These are phyloP conservation scores for Brachypodium distachyon DNA, from an alignment of 202 grass and related monocot genomes.

Conservation along the genomic window DNA sequence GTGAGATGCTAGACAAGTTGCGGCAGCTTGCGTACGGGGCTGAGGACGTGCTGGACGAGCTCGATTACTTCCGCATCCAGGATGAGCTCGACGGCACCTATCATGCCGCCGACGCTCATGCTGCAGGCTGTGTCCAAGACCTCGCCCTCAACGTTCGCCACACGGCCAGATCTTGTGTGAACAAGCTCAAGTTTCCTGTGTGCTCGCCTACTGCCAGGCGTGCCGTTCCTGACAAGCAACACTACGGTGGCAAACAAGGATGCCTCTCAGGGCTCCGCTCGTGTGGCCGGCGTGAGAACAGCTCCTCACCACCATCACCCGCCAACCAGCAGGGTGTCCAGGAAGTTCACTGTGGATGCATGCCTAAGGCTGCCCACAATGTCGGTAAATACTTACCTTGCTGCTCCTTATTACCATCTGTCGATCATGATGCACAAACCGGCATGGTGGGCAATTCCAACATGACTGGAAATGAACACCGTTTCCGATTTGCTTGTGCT, in stretches of 20 bases:
- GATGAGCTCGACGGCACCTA: slow-evolving; percentile 4
- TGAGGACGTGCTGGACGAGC: slow-evolving; percentile 45
- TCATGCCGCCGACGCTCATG: neutral
- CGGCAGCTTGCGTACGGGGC: slow-evolving; percentile 15
- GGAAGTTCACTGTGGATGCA: neutral
- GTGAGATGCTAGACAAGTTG: neutral
- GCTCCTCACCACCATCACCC: neutral
- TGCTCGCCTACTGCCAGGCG: neutral
- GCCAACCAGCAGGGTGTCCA: neutral
- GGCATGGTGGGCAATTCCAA: too few species aligned
- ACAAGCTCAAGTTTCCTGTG: neutral
- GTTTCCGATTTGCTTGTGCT: neutral
- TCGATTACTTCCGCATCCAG: slow-evolving; percentile 49
- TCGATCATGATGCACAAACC: neutral
- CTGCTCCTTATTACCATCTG: neutral
- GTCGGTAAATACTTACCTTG: neutral
- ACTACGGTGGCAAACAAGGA: too few species aligned
- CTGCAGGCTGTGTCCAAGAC: fast-evolving
- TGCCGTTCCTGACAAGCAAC: too few species aligned
- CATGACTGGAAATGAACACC: neutral
- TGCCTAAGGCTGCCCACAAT: too few species aligned
- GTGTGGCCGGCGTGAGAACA: neutral
- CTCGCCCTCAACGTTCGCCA: neutral
- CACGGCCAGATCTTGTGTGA: neutral
- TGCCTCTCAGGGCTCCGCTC: too few species aligned